Conservation (phyloP, 2,329 filamentous ascomycete genomes). For the Chaetomiaceae sp. region DNA sequence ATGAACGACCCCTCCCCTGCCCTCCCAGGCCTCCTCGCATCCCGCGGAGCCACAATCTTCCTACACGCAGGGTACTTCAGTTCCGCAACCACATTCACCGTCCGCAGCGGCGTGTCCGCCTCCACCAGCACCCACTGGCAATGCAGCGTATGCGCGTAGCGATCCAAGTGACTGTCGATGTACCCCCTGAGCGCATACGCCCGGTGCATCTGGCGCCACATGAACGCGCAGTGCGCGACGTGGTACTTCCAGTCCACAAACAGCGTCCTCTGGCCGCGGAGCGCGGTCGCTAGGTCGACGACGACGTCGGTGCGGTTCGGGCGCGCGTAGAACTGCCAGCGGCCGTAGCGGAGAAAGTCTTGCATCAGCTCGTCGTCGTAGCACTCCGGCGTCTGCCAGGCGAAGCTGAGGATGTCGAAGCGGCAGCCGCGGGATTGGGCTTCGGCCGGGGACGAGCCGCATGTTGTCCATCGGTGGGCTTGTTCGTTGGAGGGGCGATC, state of each 20-base stretch:
- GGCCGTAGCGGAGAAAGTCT: slow-evolving; percentile 14
- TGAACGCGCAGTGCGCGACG: slow-evolving; percentile 7
- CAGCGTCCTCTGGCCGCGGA: slow-evolving; percentile 1
- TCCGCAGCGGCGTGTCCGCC: not conserved
- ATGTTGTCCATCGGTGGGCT: slow-evolving; percentile 17
- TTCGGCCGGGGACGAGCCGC: slow-evolving; percentile 21
- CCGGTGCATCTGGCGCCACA: slow-evolving; percentile 16
- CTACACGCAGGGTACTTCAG: slow-evolving; percentile 14
- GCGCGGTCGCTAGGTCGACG: not conserved
- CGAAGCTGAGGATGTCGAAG: slow-evolving; percentile 29
- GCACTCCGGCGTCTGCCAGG: slow-evolving; percentile 27
- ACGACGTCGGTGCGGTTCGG: slow-evolving; percentile 3
- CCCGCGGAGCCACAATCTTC: not conserved
- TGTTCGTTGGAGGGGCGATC: too few relatives aligned
- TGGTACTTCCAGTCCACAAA: slow-evolving; percentile 14
- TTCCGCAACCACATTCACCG: slow-evolving; percentile 6
- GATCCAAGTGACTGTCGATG: slow-evolving; percentile 11
- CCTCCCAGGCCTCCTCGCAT: too few relatives aligned
- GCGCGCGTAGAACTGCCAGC: slow-evolving; percentile 9
- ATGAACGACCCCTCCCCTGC: too few relatives aligned
- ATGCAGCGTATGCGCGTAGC: slow-evolving; percentile 13
- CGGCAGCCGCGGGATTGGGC: slow-evolving; percentile 24
- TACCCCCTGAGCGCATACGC: slow-evolving; percentile 4
- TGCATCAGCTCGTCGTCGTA: slow-evolving; percentile 25
- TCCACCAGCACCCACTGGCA: slow-evolving; percentile 10